Base-by-base conservation (phyloP, 1,139 yeast species). In the Hansenula sp. region DNA sequence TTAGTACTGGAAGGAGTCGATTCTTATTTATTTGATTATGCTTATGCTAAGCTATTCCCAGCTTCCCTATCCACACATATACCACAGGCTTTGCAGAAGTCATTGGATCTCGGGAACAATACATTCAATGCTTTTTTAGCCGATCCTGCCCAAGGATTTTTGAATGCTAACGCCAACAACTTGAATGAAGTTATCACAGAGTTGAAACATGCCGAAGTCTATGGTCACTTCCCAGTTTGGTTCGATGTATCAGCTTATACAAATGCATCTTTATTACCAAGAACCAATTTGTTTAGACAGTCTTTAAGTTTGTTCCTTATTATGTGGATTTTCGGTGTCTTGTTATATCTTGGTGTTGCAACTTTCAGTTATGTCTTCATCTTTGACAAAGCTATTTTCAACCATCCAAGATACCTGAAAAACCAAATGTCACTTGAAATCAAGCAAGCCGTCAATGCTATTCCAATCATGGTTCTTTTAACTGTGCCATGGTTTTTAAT, bases 341-440 rank as follows among this genome's bases (percentile, higher is more conserved):
- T 82, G 15, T 69, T 91, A 42, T 93, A 93, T 67, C 71, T 90
- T 43, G 52, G 67, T n/a, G 85, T 82, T 42, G 98, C 98, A 10
- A 71, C 81, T 15, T 58, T 86, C 30, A 83, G 96, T 13, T 93
- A 87, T 63, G 54, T 73, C 39, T 80, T 83, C 55, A 82, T 93
- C 28, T 93, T 88, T 63, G 98, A 93, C 67, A 84, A 81, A 59
- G 81, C 82, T 47, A 87, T 90, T 47, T 89, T 93, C 74, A 87
- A 93, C 68, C 99, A 93, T 63, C 99, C 99, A 47, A 79, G 96
- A 63, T 93, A 88, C 67, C 77, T 93, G 67, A 93, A 93, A 65
- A 91, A 93, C 68, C 99, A 93, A 69, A 81, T 93, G 76, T 67
- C 76, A 8, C 69, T 88, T 63, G 99, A 93, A 63, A 85, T 93